phyloP scores from a whole-genome alignment of 139 green algal genomes.

The Closterium sp. region DNA sequence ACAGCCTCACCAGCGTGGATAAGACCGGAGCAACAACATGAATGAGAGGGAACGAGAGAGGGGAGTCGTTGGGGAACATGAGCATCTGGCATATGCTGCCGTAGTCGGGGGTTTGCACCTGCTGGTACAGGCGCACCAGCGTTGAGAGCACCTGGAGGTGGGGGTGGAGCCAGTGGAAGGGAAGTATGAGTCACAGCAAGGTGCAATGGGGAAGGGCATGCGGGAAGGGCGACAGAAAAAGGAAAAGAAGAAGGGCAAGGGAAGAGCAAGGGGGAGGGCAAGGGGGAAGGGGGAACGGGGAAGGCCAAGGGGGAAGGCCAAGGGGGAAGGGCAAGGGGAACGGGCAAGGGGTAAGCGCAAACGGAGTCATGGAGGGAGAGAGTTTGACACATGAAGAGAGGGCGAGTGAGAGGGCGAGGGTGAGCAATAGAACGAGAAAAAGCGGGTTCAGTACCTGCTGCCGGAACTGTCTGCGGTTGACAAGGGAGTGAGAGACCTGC shows the following conservation, averaged over 20 bases:
- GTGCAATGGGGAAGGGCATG: too few species aligned
- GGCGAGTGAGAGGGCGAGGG: slow-evolving; percentile 2
- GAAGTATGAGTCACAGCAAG: too few species aligned
- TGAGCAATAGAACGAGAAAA: not conserved
- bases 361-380: too few species aligned
- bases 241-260: not conserved
- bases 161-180: not conserved
- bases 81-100: slow-evolving; percentile 88
- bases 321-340: too few species aligned
- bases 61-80: slow-evolving; percentile 85
- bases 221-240: not conserved
- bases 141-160: slow-evolving; percentile 32
- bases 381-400: too few species aligned
- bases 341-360: too few species aligned
- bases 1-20: slow-evolving; percentile 46
- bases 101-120: slow-evolving; percentile 67
- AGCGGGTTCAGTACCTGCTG: slow-evolving; percentile 28
- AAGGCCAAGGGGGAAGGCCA: too few species aligned
- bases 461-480: slow-evolving; percentile 80
- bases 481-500: slow-evolving; percentile 72
- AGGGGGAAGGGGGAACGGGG: too few species aligned
- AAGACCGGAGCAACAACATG: not conserved
- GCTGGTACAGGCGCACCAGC: slow-evolving; percentile 50
- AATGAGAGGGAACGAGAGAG: slow-evolving; percentile 7
- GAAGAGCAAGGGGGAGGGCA: not conserved